Conservation (phyloP, 192 early-diverging fungal genomes). For the Dissophora ornata region DNA sequence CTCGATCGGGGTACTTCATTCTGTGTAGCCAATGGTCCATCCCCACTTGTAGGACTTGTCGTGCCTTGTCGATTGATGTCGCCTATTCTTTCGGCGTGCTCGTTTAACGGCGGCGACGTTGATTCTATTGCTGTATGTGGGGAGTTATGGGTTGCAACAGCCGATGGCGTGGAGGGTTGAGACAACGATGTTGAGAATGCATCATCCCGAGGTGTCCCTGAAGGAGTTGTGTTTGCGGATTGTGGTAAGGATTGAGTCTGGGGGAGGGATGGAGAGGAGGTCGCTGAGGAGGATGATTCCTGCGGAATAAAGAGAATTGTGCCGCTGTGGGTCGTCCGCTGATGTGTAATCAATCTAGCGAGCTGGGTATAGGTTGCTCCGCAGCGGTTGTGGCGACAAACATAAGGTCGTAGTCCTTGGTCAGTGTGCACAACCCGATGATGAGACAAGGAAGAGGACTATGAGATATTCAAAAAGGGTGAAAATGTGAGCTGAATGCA, state of each 20-base stretch:
- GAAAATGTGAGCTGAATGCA: background rate
- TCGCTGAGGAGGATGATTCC: slow-evolving; percentile 23
- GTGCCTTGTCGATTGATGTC: background rate
- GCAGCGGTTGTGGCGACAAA: slow-evolving; percentile 53
- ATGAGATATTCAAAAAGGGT: slow-evolving; percentile 1
- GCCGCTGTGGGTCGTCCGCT: slow-evolving; percentile 48
- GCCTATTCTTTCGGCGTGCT: background rate
- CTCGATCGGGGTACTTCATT: no score
- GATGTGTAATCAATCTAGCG: slow-evolving; percentile 46
- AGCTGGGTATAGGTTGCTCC: slow-evolving; percentile 54
- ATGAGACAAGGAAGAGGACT: slow-evolving; percentile 53
- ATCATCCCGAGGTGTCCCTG: background rate
- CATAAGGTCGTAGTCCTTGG: slow-evolving; percentile 40
- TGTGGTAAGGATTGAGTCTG: slow-evolving; percentile 3
- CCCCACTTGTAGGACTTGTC: background rate
- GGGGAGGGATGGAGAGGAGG: slow-evolving; percentile 18
- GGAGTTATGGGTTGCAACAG: background rate
- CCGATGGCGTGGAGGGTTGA: slow-evolving; percentile 6
- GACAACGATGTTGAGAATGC: background rate
- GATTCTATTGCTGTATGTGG: background rate
- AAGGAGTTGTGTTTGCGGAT: slow-evolving; percentile 1
- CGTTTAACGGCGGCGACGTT: background rate
- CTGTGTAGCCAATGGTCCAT: background rate
- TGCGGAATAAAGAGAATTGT: slow-evolving; percentile 55
- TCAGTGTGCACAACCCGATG: slow-evolving; percentile 52